phyloP scores from a whole-genome alignment of 2,329 filamentous ascomycete genomes.

The Trichoderma koningiopsis region DNA sequence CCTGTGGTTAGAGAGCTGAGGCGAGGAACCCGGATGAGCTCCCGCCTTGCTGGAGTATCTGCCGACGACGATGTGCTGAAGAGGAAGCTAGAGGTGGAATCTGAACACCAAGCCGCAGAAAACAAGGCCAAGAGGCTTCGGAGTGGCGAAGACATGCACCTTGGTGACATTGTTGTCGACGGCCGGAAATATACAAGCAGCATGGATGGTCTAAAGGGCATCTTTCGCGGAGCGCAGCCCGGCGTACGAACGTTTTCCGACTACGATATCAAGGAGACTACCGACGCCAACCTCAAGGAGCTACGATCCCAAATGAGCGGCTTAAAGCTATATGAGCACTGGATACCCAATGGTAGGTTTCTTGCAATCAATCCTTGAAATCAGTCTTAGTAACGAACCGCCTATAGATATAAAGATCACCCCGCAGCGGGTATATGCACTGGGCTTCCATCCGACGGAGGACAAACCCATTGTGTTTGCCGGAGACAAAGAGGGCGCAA shows the following conservation, averaged over 20 bases:
- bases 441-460: conserved; percentile 84
- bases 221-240: conserved; percentile 70
- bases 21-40: conserved; percentile 59
- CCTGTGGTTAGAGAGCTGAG: conserved; percentile 51
- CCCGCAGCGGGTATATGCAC: conserved; percentile 81
- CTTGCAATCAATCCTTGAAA: not conserved
- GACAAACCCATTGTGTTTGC: conserved; percentile 90
- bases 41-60: conserved; percentile 58
- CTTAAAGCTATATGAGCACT: conserved; percentile 79
- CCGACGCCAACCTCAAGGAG: conserved; percentile 72
- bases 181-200: conserved; percentile 74
- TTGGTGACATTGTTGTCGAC: conserved; percentile 77
- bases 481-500: conserved; percentile 87
- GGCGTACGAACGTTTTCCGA: conserved; percentile 83
- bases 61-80: conserved; percentile 52
- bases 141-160: conserved; percentile 61
- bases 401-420: conserved; percentile 81
- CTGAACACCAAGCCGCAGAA: conserved; percentile 44
- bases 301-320: conserved; percentile 76
- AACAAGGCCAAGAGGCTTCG: conserved; percentile 61
- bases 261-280: conserved; percentile 79
- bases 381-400: not conserved
- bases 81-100: conserved; percentile 54
- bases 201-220: conserved; percentile 62
- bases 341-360: conserved; percentile 71